Percentiles rank a stretch among this genome's conserved stretches.
Conservation (phyloP, 2,329 filamentous ascomycete species). For the Aspergillus latus region DNA sequence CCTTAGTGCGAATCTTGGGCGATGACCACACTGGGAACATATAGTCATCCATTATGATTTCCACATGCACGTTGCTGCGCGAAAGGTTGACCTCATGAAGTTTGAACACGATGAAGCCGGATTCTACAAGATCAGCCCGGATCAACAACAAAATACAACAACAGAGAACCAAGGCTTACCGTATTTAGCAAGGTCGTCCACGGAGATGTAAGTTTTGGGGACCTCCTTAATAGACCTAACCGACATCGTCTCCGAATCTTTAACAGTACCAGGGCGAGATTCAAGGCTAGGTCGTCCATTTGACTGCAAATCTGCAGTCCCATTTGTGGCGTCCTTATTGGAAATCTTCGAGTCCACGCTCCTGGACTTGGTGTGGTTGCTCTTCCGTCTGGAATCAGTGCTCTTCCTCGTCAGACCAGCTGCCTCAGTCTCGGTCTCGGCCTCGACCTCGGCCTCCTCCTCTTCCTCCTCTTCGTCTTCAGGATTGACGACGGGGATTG, state of each 20-base stretch:
- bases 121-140: conserved; percentile 56
- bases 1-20: conserved; percentile 67
- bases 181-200: conserved; percentile 78
- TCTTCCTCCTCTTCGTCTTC: conserved; percentile 63
- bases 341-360: conserved; percentile 33
- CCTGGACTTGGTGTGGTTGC: conserved; percentile 28
- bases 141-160: background rate
- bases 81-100: conserved; percentile 86
- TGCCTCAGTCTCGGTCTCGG: conserved; percentile 21
- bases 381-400: conserved; percentile 30
- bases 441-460: conserved; percentile 30
- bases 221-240: conserved; percentile 52
- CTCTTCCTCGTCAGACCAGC: conserved; percentile 29
- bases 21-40: conserved; percentile 86
- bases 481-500: conserved; percentile 81
- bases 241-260: conserved; percentile 50
- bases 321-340: conserved; percentile 39
- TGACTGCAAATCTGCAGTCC: conserved; percentile 19
- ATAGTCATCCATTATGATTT: conserved; percentile 93
- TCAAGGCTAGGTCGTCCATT: conserved; percentile 37
- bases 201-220: conserved; percentile 74
- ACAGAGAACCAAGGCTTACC: conserved; percentile 44
- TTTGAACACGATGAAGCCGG: conserved; percentile 90
- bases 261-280: conserved; percentile 41
- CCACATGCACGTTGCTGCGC: conserved; percentile 71